Evolutionary conservation across 768 basidiomycete genomes (phyloP).

Genomic region (Porphyrellus cyaneotinctus): DNA sequence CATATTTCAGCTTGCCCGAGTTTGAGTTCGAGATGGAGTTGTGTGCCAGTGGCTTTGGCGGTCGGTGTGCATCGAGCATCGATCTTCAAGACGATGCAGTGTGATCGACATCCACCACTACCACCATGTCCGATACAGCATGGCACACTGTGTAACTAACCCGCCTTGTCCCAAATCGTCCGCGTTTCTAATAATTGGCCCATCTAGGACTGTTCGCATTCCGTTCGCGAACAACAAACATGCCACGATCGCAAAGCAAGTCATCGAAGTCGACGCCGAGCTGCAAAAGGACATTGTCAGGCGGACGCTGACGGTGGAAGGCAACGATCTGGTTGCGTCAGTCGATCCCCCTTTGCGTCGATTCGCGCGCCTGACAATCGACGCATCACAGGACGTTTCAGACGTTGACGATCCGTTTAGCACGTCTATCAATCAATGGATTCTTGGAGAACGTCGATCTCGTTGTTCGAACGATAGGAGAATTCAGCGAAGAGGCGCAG

Average conservation of each 20-base stretch:
- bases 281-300: constrained; percentile 78
- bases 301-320: constrained; percentile 64
- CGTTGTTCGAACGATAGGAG: constrained; percentile 73
- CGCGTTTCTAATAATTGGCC: not conserved
- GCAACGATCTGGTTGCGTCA: constrained; percentile 70
- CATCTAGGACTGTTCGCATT: constrained; percentile 60
- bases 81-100: not conserved
- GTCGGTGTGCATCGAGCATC: not conserved
- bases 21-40: too few species aligned
- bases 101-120: not conserved
- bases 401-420: constrained; percentile 80
- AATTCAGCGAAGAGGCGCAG: constrained; percentile 70
- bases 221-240: constrained; percentile 75
- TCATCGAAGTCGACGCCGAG: constrained; percentile 84
- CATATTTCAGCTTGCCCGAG: too few species aligned
- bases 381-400: constrained; percentile 53
- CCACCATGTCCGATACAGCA: constrained; percentile 25
- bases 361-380: constrained; percentile 1
- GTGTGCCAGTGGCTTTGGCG: too few species aligned
- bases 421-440: constrained; percentile 77
- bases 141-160: constrained; percentile 56
- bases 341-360: constrained; percentile 26
- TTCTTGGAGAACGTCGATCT: constrained; percentile 90
- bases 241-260: constrained; percentile 75
- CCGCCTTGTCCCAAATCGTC: not conserved